Conservation (phyloP, 169 alveolate species). For the Cyclospora cayetanensis region DNA sequence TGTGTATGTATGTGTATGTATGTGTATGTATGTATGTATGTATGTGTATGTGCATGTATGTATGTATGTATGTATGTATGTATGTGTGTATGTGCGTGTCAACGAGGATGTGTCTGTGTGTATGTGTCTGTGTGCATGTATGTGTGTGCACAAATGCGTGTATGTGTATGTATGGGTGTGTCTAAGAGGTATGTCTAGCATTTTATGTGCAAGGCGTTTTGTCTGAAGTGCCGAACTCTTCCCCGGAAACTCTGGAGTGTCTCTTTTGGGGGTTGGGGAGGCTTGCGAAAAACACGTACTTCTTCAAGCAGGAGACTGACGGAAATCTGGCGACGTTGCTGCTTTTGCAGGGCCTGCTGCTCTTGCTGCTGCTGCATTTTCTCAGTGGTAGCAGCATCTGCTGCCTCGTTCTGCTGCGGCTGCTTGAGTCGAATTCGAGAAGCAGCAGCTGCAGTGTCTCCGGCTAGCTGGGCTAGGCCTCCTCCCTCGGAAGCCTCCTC, state of each 20-base stretch:
- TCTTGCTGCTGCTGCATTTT: constrained; percentile 16
- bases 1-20: background rate
- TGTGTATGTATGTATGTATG: background rate
- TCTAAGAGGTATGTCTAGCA: background rate
- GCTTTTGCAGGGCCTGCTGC: background rate
- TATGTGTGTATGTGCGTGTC: background rate
- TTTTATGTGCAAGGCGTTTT: too few relatives aligned
- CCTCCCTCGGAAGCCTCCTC: constrained; percentile 15
- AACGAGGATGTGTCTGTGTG: background rate
- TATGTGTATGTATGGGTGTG: background rate
- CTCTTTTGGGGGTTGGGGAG: too few relatives aligned
- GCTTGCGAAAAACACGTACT: too few relatives aligned
- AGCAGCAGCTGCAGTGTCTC: constrained; percentile 17
- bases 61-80: background rate
- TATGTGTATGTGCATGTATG: background rate
- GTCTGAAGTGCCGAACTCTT: too few relatives aligned
- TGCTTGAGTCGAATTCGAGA: constrained; percentile 4
- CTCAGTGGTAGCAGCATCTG: background rate
- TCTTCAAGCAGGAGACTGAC: constrained; percentile 27
- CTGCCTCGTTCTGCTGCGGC: constrained; percentile 40
- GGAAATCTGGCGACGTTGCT: constrained; percentile 27
- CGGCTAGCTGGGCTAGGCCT: constrained; percentile 25
- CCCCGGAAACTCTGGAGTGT: too few relatives aligned
- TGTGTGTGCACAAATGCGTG: too few relatives aligned
- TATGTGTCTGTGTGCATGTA: too few relatives aligned